A percentile compares a stretch with the other conserved stretches of the same genome.
phyloP scores from a whole-genome alignment of 2,329 filamentous ascomycete genomes.

The Septoria linicola region DNA sequence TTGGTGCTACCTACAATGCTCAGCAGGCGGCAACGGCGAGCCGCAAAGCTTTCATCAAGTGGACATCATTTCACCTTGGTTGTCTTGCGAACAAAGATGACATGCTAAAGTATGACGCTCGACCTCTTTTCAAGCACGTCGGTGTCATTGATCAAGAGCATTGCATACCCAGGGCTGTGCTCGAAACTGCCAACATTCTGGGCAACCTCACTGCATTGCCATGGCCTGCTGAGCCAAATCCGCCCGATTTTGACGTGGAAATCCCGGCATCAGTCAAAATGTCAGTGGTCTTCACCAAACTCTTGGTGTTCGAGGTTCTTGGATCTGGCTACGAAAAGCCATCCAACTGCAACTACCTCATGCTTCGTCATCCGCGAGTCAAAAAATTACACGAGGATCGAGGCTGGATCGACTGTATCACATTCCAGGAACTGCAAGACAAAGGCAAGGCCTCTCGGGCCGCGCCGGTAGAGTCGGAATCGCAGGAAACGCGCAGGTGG shows the following conservation, averaged over 20 bases:
- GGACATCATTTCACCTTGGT: constrained; percentile 79
- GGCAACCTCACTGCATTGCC: constrained; percentile 41
- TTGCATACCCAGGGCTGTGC: constrained; percentile 48
- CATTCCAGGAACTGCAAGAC: constrained; percentile 67
- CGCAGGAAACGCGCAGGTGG: constrained; percentile 62
- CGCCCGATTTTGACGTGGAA: constrained; percentile 28
- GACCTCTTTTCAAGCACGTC: constrained; percentile 65
- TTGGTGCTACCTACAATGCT: constrained; percentile 72
- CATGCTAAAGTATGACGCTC: constrained; percentile 52
- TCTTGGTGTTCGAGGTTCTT: constrained; percentile 75
- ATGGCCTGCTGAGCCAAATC: constrained; percentile 29
- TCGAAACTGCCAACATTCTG: constrained; percentile 45
- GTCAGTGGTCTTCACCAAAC: constrained; percentile 62
- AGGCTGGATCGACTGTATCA: constrained; percentile 64
- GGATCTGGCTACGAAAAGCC: constrained; percentile 77
- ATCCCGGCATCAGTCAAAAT: constrained; percentile 32
- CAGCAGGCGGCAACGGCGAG: constrained; percentile 58
- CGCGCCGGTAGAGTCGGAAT: constrained; percentile 53
- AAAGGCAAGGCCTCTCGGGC: constrained; percentile 61
- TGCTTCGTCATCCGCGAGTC: constrained; percentile 72
- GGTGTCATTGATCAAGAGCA: constrained; percentile 51
- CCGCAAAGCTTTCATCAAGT: constrained; percentile 51
- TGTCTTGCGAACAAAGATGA: constrained; percentile 69
- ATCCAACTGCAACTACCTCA: constrained; percentile 67
- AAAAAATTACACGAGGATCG: constrained; percentile 77